Evolutionary conservation across 2,329 filamentous ascomycete species (phyloP).

Genomic region (Penicillium sp.): DNA sequence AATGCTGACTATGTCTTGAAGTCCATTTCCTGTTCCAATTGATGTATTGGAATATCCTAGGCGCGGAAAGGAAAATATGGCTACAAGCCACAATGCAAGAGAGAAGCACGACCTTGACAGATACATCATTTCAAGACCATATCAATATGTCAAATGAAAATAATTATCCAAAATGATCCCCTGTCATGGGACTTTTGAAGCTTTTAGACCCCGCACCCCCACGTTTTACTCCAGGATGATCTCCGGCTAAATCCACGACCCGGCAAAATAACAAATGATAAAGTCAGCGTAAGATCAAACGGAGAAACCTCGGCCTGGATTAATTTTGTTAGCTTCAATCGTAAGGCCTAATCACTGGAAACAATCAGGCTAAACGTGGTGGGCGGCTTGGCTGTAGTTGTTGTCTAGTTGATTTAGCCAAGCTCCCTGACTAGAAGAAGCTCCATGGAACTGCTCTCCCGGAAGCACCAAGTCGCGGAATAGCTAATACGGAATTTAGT

Average conservation of each 20-base stretch:
- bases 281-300: not conserved
- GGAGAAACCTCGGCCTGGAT: not conserved
- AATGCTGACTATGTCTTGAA: not conserved
- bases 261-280: not conserved
- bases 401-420: not conserved
- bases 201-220: not conserved
- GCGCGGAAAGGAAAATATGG: not conserved
- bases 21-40: not conserved
- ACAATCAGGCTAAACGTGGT: not conserved
- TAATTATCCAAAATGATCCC: not conserved
- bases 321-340: not conserved
- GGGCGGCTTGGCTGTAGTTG: not conserved
- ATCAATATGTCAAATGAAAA: not conserved
- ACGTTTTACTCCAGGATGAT: not conserved
- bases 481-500: not conserved
- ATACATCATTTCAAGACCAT: not conserved
- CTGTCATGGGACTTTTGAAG: not conserved
- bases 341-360: not conserved
- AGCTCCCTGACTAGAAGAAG: not conserved
- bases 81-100: not conserved
- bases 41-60: not conserved
- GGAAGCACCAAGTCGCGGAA: not conserved
- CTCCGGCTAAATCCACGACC: not conserved
- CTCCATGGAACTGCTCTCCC: not conserved
- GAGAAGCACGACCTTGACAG: not conserved